Evolutionary conservation across 495 filamentous ascomycete genomes (phyloP), one percentile per base, ranked within the genome.

Genomic region (Penicillium mononematosum): DNA sequence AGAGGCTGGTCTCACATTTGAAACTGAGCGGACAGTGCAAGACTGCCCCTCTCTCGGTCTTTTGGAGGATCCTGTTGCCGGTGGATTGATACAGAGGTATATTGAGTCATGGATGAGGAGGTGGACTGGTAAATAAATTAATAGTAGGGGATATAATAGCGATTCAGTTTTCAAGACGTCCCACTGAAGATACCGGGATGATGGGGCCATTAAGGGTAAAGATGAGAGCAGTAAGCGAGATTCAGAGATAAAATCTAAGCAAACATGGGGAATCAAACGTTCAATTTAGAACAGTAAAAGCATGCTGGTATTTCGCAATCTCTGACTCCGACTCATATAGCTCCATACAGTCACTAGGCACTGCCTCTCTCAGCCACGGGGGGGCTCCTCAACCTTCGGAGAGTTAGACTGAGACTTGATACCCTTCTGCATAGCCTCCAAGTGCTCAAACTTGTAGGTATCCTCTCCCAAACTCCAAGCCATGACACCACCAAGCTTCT

Each of bases 381-480:
- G 36, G 16, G 36, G 1, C 36, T 22, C 34, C 38, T 43, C 20
- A 7, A 6, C n/a, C 41, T 48, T 38, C 3, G 43, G 48, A 41
- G 51, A 52, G 36, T 63, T 61, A 39, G 53, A 46, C 55, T 63
- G 62, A 39, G 53, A 46, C 53, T 71, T 52, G 25, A 81, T 53
- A 19, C 77, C 79, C 45, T 68, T 59, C 57, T 80, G 83, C 64
- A 88, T 78, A 5, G 83, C 82, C 42, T 76, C 69, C 3, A 90
- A 63, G 68, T 89, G 87, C 50, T 71, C 70, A 54, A 76, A 88
- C 24, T 77, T 62, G 32, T 80, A 70, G 2, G 80, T 84, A 71
- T 91, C 88, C 70, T 91, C 87, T 5, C 87, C 88, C 58, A 92
- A 65, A 24, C 80, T 87, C 88, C 86, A 89, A 0, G 85, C 84